Evolutionary conservation across 2,329 filamentous ascomycete species (phyloP), one percentile per base, ranked within the genome.

Genomic region (Beauveria varroae): DNA sequence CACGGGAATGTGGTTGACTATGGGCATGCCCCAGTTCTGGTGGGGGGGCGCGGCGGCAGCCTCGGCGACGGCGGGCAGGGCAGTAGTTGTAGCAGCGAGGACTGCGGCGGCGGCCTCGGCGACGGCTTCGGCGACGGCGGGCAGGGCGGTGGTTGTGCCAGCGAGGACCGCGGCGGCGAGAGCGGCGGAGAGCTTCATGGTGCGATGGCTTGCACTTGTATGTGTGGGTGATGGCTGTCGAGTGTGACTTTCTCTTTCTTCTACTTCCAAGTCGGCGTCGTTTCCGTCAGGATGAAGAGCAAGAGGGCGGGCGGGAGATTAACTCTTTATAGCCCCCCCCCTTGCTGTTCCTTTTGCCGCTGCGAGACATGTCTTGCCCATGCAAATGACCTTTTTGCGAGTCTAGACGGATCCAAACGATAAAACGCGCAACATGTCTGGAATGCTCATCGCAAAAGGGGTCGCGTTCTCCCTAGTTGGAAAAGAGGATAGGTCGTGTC

Each of bases 101-200:
- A 34, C 28, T 8, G 28, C 28, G 3, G 28, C 28, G 8, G 34
- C 34, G 10, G 41, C 20, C 10, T 37, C 43, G 28, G 41, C 12
- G n/a, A 9, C 20, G n/a, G 20, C 43, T 1, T 30, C 34, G 34
- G 9, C 30, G 44, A 30, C 30, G 3, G 16, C 43, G 14, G 55
- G 55, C n/a, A 57, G 55, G n/a, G 55, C 55, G 1, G 26, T 34
- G 24, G 55, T 16, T 5, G 44, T 50, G 28, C 30, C 30, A 20
- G 30, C 55, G 34, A 37, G 34, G 34, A 37, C n/a, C 5, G 30
- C 51, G 22, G 44, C 18, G 43, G 46, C 26, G 20, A 55, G 12
- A 9, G 51, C 43, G n/a, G 51, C 43, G 22, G 18, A 43, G 28
- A 61, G 22, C 30, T 61, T 55, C 58, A 61, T 61, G 30, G 6